Evolutionary conservation across 805 yeast species (phyloP), one percentile per base, ranked within the genome.

Genomic region (Metschnikowia similis): DNA sequence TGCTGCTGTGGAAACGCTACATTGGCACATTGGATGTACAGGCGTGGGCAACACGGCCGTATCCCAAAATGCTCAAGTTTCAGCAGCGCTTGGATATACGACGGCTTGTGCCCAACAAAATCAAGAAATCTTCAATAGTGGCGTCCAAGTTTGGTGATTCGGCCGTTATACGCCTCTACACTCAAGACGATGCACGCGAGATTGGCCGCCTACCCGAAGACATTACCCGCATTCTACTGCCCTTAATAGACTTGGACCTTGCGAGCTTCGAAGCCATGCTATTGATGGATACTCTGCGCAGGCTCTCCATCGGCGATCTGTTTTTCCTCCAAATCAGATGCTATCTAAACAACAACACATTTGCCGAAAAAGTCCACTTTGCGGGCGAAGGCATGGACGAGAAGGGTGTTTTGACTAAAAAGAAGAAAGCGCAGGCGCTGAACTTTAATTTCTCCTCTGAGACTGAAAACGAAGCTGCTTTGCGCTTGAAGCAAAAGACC

Each of bases 141-240:
- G 51, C 56, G 8, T 45, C 59, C 6, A 65, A 61, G 44, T 52
- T 52, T 41, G 60, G 59, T 28, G 66, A 65, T 34, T 56, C 67
- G 1, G 66, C 75, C 1, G 66, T 72, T 6, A 65, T 73, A 9
- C 55, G 78, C 38, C 53, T 74, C 11, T 65, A 60, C 50, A 65
- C 70, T 2, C 35, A 48, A 1, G 56, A 56, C 9, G 51, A 49
- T 1, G 56, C 65, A 11, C 55, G 86, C 51, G 96, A 88, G 61
- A 71, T 91, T 30, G 97, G 94, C 0, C 77, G 96, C 56, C 62
- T 88, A 1, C 84, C 88, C 0, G 90, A 85, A 54, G 86, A 81
- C 45, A 71, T 81, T 30, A 89, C 96, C 0, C 66, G 77, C 5
- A 76, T 84, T 9, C 61, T 91, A 8, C 77, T 84, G 3, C 89